Evolutionary conservation across 139 green algal species (phyloP), one percentile per base, ranked within the genome.

Genomic region (Chlorella sorokiniana): DNA sequence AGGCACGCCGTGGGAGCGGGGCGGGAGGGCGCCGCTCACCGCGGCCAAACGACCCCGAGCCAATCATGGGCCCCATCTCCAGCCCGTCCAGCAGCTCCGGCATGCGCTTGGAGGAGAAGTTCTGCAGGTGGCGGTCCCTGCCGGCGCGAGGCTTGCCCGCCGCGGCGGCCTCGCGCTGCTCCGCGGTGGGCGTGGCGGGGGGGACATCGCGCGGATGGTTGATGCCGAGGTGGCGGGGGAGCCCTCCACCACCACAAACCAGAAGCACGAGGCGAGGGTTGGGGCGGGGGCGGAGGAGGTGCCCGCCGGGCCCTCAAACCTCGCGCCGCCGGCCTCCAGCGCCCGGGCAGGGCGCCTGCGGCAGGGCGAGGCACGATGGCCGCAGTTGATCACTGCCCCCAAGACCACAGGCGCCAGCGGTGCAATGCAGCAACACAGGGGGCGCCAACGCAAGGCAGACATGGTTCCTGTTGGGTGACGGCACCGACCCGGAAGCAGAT

Each of bases 221-320:
- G 29, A 44, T 42, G 70, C 45, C 27, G 71, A 44, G 6, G n/a
- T 14, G 45, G 27, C 31, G 10, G 54, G 25, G 0, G 73, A 41
- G 54, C 52, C 73, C 73, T 79, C 73, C 7, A 79, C 40, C 27
- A 27, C n/a, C 37, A 79, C 73, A 69, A 70, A 81, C 75, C 75
- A 83, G 51, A 83, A 83, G 65, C 65, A 83, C 65, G 20, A 10
- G 65, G 78, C 78, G 7, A 83, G 78, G 48, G 77, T 63, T 31
- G 77, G 77, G 45, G 42, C 41, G 63, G 45, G 0, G 37, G 23
- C 45, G 35, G 44, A 35, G 2, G 27, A 41, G 22, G 77, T 52
- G 64, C 23, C 27, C 16, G 42, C 42, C 18, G 65, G 77, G 44
- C 63, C 77, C 27, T 82, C 77, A 11, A 65, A 71, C 33, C 31